Base-by-base conservation (phyloP, 2,329 filamentous ascomycete genomes). In the Didymella arachidicola region DNA sequence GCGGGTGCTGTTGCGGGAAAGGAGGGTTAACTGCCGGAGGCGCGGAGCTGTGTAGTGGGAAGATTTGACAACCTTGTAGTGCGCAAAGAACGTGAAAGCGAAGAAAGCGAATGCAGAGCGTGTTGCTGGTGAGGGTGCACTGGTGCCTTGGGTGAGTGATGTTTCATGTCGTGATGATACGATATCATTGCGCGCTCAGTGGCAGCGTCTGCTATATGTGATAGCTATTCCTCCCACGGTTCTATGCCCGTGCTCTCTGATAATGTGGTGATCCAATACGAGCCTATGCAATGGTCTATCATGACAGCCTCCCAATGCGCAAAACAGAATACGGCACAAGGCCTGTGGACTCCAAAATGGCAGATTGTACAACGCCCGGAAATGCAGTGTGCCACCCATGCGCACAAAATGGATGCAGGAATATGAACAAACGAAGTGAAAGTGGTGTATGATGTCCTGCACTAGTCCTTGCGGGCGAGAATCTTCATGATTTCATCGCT, bases 401-500 rank as follows among this genome's bases (percentile, higher is more conserved):
- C 30, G 55, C 55, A 39, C 55, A 53, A 49, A 41, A 39, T 34
- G 12, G 48, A 67, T 67, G 66, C 61, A 60, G 54, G 52, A 69
- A 64, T 67, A 69, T 68, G 16, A 45, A 69, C 62, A 69, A 30
- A 45, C 53, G 60, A 68, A 70, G 57, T 56, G 59, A 63, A 70
- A 25, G 48, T 30, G 42, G 32, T 38, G 36, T 26, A 39, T 41
- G 30, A 27, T 39, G 39, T 8, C 29, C 6, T 32, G 7, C 12
- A 6, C 12, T 59, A 38, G 47, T 65, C 64, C 50, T 64, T 58
- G 61, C 66, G 53, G 42, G 66, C 68, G 18, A 70, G 62, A 26
- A 70, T 70, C 36, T 67, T 66, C 41, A 66, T 66, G 29, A 70
- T 69, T 34, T 67, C 68, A 16, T 70, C 68, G 54, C 68, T 69